These are phyloP conservation scores for Comarum palustre DNA, from an alignment of 306 rosid genomes.

Conservation along the genomic window DNA sequence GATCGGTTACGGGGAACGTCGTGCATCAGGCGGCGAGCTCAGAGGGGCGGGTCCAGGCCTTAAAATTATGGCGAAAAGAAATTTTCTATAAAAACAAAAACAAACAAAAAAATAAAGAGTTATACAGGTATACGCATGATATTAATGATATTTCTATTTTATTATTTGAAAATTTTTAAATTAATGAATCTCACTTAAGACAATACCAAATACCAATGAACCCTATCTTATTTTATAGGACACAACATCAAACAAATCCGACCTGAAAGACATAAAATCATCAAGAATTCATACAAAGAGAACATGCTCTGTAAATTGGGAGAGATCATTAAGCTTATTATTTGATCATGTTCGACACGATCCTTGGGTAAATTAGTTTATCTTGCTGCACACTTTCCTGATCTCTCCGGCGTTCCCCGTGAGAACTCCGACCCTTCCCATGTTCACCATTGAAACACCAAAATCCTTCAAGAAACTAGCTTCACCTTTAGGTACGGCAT, in stretches of 20 bases:
- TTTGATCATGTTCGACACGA: neutral
- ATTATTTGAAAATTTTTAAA: neutral
- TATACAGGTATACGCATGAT: neutral
- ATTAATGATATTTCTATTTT: neutral
- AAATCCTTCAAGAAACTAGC: slow-evolving; percentile 37
- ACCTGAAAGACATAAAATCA: neutral
- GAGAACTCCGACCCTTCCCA: slow-evolving; percentile 41
- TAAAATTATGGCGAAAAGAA: too few species aligned
- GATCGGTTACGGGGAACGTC: slow-evolving; percentile 36
- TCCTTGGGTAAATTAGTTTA: slow-evolving; percentile 2
- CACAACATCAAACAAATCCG: neutral
- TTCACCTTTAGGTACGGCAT: slow-evolving; percentile 9
- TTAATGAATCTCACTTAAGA: neutral
- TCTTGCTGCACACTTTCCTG: slow-evolving; percentile 33
- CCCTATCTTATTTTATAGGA: neutral
- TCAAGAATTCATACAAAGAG: neutral
- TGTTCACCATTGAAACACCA: slow-evolving; percentile 39
- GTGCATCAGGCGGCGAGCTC: slow-evolving; percentile 43
- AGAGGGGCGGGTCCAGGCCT: slow-evolving; percentile 20
- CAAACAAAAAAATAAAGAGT: too few species aligned
- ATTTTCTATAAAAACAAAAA: too few species aligned
- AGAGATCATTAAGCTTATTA: neutral
- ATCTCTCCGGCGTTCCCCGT: slow-evolving; percentile 35
- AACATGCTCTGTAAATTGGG: neutral
- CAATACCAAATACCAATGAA: neutral